Evolutionary conservation across 495 filamentous ascomycete genomes (phyloP).

Genomic region (Lasiosphaeria hispida): DNA sequence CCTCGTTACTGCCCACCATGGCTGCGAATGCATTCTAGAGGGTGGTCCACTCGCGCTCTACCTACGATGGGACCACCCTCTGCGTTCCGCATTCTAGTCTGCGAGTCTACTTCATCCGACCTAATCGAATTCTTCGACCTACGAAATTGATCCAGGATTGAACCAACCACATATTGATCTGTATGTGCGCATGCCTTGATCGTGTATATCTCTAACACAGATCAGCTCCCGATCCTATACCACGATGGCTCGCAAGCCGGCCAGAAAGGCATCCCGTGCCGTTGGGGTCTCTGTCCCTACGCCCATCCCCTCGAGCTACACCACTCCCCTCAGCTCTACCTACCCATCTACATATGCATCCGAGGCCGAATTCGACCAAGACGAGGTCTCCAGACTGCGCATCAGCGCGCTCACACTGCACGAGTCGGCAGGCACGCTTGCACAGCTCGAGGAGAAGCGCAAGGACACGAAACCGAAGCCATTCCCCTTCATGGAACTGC

Average conservation of each 20-base stretch:
- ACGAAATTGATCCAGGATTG: too few species aligned
- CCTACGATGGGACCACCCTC: constrained; percentile 55
- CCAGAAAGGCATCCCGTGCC: constrained; percentile 32
- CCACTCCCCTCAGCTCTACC: constrained; percentile 38
- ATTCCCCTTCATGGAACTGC: constrained; percentile 76
- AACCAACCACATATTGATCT: too few species aligned
- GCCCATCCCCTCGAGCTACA: constrained; percentile 32
- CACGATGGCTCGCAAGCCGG: constrained; percentile 35
- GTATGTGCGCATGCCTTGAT: too few species aligned
- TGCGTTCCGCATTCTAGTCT: constrained; percentile 25
- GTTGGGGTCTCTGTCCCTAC: constrained; percentile 18
- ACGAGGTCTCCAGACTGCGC: constrained; percentile 31
- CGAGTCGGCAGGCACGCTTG: constrained; percentile 6
- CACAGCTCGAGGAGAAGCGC: constrained; percentile 22
- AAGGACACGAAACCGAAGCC: constrained; percentile 38
- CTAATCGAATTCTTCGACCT: too few species aligned
- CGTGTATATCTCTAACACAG: too few species aligned
- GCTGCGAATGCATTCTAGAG: constrained; percentile 50
- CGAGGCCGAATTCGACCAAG: constrained; percentile 43
- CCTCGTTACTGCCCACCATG: constrained; percentile 34
- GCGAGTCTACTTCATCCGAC: too few species aligned
- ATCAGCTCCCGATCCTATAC: too few species aligned
- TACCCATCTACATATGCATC: constrained; percentile 44
- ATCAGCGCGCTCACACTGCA: constrained; percentile 35
- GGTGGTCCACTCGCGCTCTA: constrained; percentile 45